These are phyloP conservation scores for Ophiostoma himal-ulmi DNA, from an alignment of 2,329 filamentous ascomycete species.

Conservation along the genomic window DNA sequence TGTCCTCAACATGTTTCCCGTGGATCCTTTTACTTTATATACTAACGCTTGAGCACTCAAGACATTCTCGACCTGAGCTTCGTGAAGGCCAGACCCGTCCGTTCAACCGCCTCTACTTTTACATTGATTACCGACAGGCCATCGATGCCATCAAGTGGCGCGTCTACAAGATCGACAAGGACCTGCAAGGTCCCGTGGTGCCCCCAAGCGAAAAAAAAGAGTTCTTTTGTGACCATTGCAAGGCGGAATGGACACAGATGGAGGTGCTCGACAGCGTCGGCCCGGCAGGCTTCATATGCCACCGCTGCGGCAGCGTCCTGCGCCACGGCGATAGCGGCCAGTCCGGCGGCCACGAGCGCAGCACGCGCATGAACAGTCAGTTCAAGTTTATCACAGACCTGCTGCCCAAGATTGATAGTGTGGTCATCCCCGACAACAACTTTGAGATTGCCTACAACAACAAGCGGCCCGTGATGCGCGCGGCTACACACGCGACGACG, in stretches of 20 bases:
- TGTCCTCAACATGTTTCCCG: constrained; percentile 14
- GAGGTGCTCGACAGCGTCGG: constrained; percentile 77
- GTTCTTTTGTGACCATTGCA: constrained; percentile 76
- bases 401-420: constrained; percentile 69
- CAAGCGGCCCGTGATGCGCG: constrained; percentile 58
- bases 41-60: constrained; percentile 31
- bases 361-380: constrained; percentile 69
- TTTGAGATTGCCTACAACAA: constrained; percentile 63
- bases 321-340: constrained; percentile 61
- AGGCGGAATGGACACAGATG: constrained; percentile 79
- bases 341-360: constrained; percentile 65
- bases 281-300: constrained; percentile 70
- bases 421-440: constrained; percentile 66
- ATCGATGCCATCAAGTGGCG: constrained; percentile 97
- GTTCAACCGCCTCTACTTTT: constrained; percentile 89
- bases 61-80: constrained; percentile 67
- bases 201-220: constrained; percentile 85
- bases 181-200: constrained; percentile 76
- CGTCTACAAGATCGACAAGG: constrained; percentile 79
- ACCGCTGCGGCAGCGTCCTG: constrained; percentile 64
- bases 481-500: constrained; percentile 60
- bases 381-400: constrained; percentile 73
- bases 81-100: constrained; percentile 76
- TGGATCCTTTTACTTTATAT: neutral
- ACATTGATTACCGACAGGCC: constrained; percentile 88